phyloP scores from a whole-genome alignment of 176 grass and related monocot species.

The Elymus sibiricus region DNA sequence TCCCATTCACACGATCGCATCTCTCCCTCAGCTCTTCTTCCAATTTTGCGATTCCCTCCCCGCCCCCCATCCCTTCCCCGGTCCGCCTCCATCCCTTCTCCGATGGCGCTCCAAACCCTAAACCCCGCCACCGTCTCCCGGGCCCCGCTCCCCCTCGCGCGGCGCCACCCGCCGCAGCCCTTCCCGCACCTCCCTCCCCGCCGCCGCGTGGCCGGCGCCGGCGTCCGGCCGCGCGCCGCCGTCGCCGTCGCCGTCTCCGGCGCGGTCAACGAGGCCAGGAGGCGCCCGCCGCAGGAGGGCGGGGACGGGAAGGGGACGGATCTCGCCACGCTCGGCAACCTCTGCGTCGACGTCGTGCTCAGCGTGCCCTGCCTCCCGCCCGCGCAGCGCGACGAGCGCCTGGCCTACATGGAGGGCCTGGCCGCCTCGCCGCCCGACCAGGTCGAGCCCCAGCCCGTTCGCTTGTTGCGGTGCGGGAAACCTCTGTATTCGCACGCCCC shows the following conservation, averaged over 20 bases:
- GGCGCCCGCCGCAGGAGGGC: neutral
- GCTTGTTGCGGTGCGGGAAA: neutral
- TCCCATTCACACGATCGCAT: neutral
- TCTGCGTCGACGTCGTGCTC: slow-evolving; percentile 89
- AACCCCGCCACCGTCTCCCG: slow-evolving; percentile 39
- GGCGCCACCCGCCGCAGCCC: neutral
- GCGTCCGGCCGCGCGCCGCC: slow-evolving; percentile 19
- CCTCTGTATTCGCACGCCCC: neutral
- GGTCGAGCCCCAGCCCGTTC: slow-evolving; percentile 27
- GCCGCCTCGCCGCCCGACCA: slow-evolving; percentile 80
- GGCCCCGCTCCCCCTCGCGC: slow-evolving; percentile 10
- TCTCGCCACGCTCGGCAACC: slow-evolving; percentile 85
- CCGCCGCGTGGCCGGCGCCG: neutral
- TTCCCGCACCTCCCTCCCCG: slow-evolving; percentile 8
- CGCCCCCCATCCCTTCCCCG: neutral
- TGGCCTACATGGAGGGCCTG: slow-evolving; percentile 80
- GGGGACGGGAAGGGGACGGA: slow-evolving; percentile 45
- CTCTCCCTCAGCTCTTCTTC: neutral
- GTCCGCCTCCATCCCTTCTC: neutral
- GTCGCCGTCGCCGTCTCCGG: slow-evolving; percentile 32
- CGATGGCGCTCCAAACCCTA: slow-evolving; percentile 63
- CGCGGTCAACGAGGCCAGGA: slow-evolving; percentile 37
- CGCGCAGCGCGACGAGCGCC: slow-evolving; percentile 38
- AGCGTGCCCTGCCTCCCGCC: slow-evolving; percentile 79
- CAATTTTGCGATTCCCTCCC: slow-evolving; percentile 27